These are phyloP conservation scores for Haematococcus sp. DNA, from an alignment of 139 green algal species.

Conservation along the genomic window DNA sequence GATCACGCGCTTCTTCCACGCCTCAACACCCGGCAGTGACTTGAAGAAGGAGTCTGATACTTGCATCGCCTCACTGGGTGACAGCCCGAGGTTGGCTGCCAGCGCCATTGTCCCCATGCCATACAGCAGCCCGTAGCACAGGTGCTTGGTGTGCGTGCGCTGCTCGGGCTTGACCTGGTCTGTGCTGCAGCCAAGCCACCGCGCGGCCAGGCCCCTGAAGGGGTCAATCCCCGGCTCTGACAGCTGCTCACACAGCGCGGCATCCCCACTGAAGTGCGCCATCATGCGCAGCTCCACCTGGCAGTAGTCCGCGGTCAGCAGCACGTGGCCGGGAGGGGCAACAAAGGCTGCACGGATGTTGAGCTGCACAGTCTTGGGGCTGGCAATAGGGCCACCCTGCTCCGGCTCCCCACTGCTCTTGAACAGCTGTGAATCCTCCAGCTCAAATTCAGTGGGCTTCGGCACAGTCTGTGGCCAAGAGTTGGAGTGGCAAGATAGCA, in stretches of 20 bases:
- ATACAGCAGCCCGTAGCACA: constrained; percentile 81
- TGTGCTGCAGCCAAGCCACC: constrained; percentile 46
- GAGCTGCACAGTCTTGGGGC: constrained; percentile 15
- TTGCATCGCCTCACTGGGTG: constrained; percentile 25
- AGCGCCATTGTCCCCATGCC: constrained; percentile 62
- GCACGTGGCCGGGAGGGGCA: constrained; percentile 31
- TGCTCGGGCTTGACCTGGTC: constrained; percentile 41
- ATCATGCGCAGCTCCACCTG: constrained; percentile 89
- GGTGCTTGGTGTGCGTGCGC: constrained; percentile 63
- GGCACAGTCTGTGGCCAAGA: constrained; percentile 57
- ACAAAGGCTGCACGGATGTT: constrained; percentile 56
- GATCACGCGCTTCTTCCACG: constrained; percentile 26
- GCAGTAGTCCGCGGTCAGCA: constrained; percentile 79
- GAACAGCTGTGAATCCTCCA: constrained; percentile 18
- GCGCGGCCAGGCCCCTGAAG: constrained; percentile 70
- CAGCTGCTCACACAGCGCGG: constrained; percentile 54
- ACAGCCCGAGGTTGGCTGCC: constrained; percentile 42
- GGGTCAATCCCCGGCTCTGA: constrained; percentile 55
- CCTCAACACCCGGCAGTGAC: constrained; percentile 42
- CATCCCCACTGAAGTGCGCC: constrained; percentile 81
- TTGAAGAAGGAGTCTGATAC: constrained; percentile 43
- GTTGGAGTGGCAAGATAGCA: background rate
- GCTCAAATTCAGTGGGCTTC: constrained; percentile 37
- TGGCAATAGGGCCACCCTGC: background rate
- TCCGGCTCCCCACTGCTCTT: background rate